These are phyloP conservation scores for Ophiostoma sp. DNA, from an alignment of 2,329 filamentous ascomycete species.

Conservation along the genomic window DNA sequence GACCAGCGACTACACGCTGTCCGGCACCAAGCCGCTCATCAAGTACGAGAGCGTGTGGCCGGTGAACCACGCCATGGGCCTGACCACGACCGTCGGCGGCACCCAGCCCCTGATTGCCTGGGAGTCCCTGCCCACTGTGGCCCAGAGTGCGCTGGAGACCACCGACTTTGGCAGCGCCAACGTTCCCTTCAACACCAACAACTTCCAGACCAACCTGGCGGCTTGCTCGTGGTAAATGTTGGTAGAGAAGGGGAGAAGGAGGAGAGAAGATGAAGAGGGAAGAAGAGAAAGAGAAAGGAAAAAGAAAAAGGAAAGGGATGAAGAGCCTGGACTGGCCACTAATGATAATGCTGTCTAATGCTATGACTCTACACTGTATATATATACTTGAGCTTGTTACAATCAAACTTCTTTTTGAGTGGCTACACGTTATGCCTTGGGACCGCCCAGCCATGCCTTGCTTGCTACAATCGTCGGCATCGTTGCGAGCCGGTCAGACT, in stretches of 20 bases:
- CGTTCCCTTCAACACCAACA: slow-evolving; percentile 37
- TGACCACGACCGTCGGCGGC: slow-evolving; percentile 31
- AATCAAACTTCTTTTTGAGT: background rate
- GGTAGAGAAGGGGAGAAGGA: background rate
- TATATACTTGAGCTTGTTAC: slow-evolving; percentile 4
- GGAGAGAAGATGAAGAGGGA: background rate
- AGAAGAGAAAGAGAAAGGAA: background rate
- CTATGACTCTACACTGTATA: background rate
- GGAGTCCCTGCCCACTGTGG: slow-evolving; percentile 33
- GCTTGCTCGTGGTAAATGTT: background rate
- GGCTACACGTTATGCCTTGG: background rate
- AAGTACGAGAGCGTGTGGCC: slow-evolving; percentile 34
- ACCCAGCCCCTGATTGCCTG: slow-evolving; percentile 40
- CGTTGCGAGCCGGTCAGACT: background rate
- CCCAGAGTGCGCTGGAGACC: slow-evolving; percentile 35
- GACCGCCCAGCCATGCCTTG: no score
- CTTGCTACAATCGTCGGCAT: background rate
- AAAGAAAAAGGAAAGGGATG: background rate
- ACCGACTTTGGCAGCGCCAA: slow-evolving; percentile 40
- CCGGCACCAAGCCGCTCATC: slow-evolving; percentile 36
- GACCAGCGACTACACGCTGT: slow-evolving; percentile 1
- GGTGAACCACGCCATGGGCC: slow-evolving; percentile 33
- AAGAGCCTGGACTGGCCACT: slow-evolving; percentile 1
- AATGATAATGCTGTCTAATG: background rate
- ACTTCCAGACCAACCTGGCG: slow-evolving; percentile 26